Evolutionary conservation across 768 basidiomycete genomes (phyloP).

Genomic region (Leccinum subtestaceum): DNA sequence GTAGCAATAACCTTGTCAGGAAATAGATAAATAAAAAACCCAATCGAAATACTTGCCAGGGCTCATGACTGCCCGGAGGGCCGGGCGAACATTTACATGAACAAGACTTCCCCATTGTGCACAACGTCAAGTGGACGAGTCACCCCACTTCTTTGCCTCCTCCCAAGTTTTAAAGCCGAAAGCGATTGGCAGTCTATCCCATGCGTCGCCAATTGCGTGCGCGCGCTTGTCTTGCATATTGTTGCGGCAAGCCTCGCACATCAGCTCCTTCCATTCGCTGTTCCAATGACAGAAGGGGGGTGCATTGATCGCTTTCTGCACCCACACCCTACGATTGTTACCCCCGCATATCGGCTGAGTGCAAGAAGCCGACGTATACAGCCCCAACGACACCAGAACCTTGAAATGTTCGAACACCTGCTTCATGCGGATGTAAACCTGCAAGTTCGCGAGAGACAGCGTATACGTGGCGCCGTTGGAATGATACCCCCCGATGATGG

Average conservation of each 20-base stretch:
- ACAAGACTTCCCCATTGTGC: not conserved
- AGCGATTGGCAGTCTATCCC: not conserved
- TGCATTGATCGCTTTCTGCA: not conserved
- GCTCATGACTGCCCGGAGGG: no score
- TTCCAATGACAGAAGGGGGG: not conserved
- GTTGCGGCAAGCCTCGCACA: not conserved
- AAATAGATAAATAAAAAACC: no score
- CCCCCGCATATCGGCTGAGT: fast-evolving
- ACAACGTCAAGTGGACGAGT: not conserved
- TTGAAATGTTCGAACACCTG: not conserved
- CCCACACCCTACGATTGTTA: not conserved
- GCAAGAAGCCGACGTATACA: not conserved
- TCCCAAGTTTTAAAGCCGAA: conserved; percentile 13
- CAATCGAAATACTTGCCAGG: no score
- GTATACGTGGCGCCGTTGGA: not conserved
- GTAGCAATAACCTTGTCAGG: no score
- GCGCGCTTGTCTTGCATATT: not conserved
- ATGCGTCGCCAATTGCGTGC: not conserved
- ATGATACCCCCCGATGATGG: conserved; percentile 6
- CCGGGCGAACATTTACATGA: not conserved
- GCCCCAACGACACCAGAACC: not conserved
- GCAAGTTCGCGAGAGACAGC: conserved; percentile 7
- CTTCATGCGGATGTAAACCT: conserved; percentile 1
- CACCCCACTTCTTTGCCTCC: not conserved
- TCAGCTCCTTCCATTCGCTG: not conserved